Percentiles rank a stretch among this genome's conserved stretches.
These are phyloP conservation scores for Letharia lupina DNA, from an alignment of 495 filamentous ascomycete species.

Conservation along the genomic window DNA sequence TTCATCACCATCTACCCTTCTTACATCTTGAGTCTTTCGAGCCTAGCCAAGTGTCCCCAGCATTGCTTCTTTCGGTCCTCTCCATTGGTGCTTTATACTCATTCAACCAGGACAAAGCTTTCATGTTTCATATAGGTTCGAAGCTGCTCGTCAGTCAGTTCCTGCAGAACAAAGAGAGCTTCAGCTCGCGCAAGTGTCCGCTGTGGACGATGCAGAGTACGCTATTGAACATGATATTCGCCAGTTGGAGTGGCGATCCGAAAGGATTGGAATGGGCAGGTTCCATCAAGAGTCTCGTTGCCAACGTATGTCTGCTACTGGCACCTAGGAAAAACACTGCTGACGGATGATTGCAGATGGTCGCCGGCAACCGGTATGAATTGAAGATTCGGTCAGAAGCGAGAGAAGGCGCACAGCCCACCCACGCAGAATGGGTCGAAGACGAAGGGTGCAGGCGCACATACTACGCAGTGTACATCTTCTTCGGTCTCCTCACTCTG, in stretches of 20 bases:
- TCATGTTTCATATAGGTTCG: conserved; percentile 94
- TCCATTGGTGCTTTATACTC: conserved; percentile 96
- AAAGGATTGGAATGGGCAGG: conserved; percentile 98
- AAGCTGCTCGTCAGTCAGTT: conserved; percentile 96
- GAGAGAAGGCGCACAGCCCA: conserved; percentile 67
- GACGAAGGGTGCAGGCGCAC: conserved; percentile 95
- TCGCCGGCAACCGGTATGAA: conserved; percentile 93
- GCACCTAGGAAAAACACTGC: neutral
- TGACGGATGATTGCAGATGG: conserved; percentile 54
- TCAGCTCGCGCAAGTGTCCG: conserved; percentile 96
- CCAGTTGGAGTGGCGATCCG: conserved; percentile 96
- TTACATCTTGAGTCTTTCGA: conserved; percentile 88
- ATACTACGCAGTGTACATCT: conserved; percentile 99
- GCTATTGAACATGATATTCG: conserved; percentile 96
- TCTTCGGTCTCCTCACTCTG: conserved; percentile 91
- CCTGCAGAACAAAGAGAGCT: conserved; percentile 94
- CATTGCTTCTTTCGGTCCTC: conserved; percentile 80
- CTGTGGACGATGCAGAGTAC: conserved; percentile 97
- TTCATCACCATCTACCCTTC: conserved; percentile 96
- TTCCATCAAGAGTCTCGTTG: conserved; percentile 93
- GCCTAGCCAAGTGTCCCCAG: conserved; percentile 64
- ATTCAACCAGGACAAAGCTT: conserved; percentile 91
- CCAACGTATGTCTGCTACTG: conserved; percentile 50
- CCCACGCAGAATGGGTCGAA: conserved; percentile 87
- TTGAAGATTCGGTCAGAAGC: conserved; percentile 84